These are phyloP conservation scores for Scolecobasidium constrictum DNA, from an alignment of 2,329 filamentous ascomycete genomes.

Conservation along the genomic window DNA sequence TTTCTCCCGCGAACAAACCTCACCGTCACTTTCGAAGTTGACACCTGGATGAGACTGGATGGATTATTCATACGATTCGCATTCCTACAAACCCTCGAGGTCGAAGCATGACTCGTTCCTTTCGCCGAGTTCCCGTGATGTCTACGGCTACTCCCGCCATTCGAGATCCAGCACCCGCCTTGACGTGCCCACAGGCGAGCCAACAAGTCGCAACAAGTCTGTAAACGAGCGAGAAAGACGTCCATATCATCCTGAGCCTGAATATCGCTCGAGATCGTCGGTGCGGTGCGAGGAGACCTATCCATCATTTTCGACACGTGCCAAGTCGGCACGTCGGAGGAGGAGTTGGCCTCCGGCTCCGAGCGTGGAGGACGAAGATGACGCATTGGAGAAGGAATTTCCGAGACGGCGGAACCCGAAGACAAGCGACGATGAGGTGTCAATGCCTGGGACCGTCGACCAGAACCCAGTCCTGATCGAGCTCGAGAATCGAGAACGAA, in stretches of 20 bases:
- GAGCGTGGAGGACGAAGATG: conserved; percentile 58
- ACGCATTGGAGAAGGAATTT: conserved; percentile 52
- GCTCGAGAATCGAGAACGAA: conserved; percentile 51
- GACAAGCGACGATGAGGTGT: conserved; percentile 40
- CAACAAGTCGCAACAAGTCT: not conserved
- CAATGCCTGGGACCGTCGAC: conserved; percentile 53
- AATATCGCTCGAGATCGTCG: not conserved
- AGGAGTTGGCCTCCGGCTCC: conserved; percentile 47
- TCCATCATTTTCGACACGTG: not conserved
- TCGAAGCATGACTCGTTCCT: conserved; percentile 3
- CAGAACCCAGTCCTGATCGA: conserved; percentile 58
- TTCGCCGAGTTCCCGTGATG: not conserved
- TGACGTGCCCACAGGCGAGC: not conserved
- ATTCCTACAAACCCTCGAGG: not conserved
- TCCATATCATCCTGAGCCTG: not conserved
- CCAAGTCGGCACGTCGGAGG: not conserved
- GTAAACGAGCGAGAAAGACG: not conserved
- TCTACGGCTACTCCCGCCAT: not conserved
- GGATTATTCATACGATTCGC: not conserved
- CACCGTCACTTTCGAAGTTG: too few relatives aligned
- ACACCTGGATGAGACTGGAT: too few relatives aligned
- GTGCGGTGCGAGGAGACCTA: not conserved
- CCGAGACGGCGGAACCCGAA: conserved; percentile 21
- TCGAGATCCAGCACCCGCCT: not conserved
- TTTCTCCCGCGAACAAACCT: too few relatives aligned